Base-by-base conservation (phyloP, 352 stramenopile genomes). In the Pythium oligandrum region DNA sequence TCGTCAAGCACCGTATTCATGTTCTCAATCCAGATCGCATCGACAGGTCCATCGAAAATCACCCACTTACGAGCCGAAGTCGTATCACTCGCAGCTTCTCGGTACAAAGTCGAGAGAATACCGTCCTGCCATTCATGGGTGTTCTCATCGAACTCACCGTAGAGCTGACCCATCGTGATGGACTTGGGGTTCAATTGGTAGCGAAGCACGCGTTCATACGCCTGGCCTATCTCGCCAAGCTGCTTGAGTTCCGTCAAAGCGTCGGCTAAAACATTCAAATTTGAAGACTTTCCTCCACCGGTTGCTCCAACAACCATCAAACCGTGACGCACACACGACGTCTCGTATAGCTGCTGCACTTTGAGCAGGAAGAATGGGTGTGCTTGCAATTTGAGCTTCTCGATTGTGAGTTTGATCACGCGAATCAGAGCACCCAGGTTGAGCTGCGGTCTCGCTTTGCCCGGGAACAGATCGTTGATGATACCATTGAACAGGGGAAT, bases 1-100 rank as follows among this genome's bases (percentile, higher is more conserved):
- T 98, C 93, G 55, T 98, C 93, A 43, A 98, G 73, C 8, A 98
- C 94, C 0, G 94, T 98, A 59, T 98, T 98, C 93, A 98, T 98
- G 68, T 98, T 98, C 67, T 98, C 94, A 66, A 98, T 98, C 94
- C 94, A 98, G 48, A 98, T 95, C 4, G 94, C 90, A 57, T 98
- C 94, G 2, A 98, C 95, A 3, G 94, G 94, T 0, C 94, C 94
- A 48, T 98, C 94, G 44, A 98, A 98, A 33, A 98, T 85, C 9
- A 98, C 79, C 93, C 93, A 98, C 69, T 98, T 97, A 17, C 91
- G 78, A 59, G 96, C 87, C 0, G 80, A 52, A 10, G 76, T 94
- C 10, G 85, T 84, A 44, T 96, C 80, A n/a, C 87, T 95, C 30
- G 88, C 86, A 30, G 87, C 94, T 59, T 88, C 75, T 39, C 93